These are phyloP conservation scores for Biancaea sappan DNA, from an alignment of 306 rosid species.

Conservation along the genomic window DNA sequence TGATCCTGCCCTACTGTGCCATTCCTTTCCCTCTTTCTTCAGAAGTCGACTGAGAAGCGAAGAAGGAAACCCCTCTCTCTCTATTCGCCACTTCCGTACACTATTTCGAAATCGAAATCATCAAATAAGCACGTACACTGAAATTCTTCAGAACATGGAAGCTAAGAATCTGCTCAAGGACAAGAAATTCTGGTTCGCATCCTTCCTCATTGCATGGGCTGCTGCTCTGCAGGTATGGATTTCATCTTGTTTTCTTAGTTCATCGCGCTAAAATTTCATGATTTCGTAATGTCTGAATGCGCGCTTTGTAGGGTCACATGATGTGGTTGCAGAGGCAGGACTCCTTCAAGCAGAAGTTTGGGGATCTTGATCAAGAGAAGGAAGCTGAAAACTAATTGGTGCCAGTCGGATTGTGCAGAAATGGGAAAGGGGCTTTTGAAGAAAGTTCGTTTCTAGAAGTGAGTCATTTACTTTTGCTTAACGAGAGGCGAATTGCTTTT, in stretches of 20 bases:
- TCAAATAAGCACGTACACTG: neutral
- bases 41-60: neutral
- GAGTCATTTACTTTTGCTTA: neutral
- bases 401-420: neutral
- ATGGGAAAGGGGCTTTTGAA: neutral
- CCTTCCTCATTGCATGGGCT: slow-evolving; percentile 66
- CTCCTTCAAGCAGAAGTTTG: slow-evolving; percentile 67
- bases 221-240: slow-evolving; percentile 58
- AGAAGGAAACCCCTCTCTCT: neutral
- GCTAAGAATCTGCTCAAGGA: slow-evolving; percentile 51
- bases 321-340: slow-evolving; percentile 71
- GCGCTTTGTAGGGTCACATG: slow-evolving; percentile 61
- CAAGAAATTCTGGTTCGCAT: slow-evolving; percentile 64
- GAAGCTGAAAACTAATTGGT: neutral
- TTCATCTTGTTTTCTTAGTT: neutral
- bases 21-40: neutral
- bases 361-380: slow-evolving; percentile 28
- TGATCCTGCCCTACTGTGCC: neutral
- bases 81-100: neutral
- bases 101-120: neutral
- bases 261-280: neutral
- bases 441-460: neutral
- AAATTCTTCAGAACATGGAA: slow-evolving; percentile 40
- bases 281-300: neutral
- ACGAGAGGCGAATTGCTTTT: neutral